These are phyloP conservation scores for Nicotiana knightiana DNA, from an alignment of 257 asterid genomes.

Conservation along the genomic window DNA sequence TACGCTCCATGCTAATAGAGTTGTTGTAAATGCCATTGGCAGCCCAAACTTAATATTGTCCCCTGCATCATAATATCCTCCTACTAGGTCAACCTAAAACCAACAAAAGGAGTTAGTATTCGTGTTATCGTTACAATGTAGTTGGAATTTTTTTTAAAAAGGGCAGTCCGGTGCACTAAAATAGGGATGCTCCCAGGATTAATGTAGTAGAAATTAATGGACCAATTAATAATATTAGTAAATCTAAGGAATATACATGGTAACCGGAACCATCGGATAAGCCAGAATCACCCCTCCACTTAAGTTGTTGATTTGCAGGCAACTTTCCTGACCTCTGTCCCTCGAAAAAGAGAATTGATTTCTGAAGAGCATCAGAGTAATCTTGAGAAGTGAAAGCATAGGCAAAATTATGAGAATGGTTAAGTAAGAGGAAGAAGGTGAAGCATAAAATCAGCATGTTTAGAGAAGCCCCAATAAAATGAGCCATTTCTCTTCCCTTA, in stretches of 20 bases:
- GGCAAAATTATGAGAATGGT: slow-evolving; percentile 15
- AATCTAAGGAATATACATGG: slow-evolving; percentile 31
- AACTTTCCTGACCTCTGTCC: slow-evolving; percentile 82
- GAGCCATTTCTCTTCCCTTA: slow-evolving; percentile 21
- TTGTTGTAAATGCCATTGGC: slow-evolving; percentile 88
- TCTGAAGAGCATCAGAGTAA: slow-evolving; percentile 54
- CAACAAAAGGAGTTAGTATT: background rate
- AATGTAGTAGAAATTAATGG: background rate
- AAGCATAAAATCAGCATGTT: slow-evolving; percentile 21
- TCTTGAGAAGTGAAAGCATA: slow-evolving; percentile 57
- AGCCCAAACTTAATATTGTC: slow-evolving; percentile 77
- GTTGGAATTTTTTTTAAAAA: no score
- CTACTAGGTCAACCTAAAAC: slow-evolving; percentile 60
- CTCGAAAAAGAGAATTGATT: slow-evolving; percentile 67
- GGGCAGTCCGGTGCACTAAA: no score
- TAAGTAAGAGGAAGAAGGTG: slow-evolving; percentile 4
- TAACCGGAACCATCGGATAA: slow-evolving; percentile 62
- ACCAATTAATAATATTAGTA: background rate
- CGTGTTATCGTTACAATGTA: background rate
- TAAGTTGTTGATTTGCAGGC: slow-evolving; percentile 45
- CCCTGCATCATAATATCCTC: slow-evolving; percentile 92
- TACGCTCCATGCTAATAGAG: slow-evolving; percentile 75
- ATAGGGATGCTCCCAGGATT: no score
- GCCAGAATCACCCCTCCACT: slow-evolving; percentile 71
- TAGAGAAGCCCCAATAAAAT: background rate